Evolutionary conservation across 805 yeast species (phyloP), one percentile per base, ranked within the genome.

Genomic region (Kodamaea fukazawae): DNA sequence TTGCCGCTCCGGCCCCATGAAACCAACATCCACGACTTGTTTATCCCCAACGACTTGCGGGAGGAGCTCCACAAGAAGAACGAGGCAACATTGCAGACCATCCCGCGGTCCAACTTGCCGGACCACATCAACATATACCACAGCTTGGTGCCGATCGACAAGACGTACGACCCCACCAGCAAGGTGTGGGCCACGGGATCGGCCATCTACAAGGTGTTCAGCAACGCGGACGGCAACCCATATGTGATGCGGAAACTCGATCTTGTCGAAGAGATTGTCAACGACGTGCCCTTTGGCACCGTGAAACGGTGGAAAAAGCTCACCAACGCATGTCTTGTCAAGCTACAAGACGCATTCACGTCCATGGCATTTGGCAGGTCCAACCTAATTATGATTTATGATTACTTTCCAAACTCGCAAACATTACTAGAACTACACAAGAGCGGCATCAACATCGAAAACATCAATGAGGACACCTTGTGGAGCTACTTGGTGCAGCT

Each of bases 401-500:
- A 91, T 55, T 93, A 79, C 58, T 86, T 75, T 59, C 97, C 99
- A 16, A 69, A 79, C 44, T 75, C 95, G 1, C 67, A 67, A 40
- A 85, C 95, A 1, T 64, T 91, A 34, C 66, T 70, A 41, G 96
- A 88, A 45, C 70, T 73, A 13, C 93, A 87, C 63, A 64, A 75
- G 32, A 67, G 53, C 40, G 53, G 56, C 53, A 59, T 57, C 29
- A 65, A 61, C 42, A 67, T 72, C 4, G 76, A 71, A 45, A 71
- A 74, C 16, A 67, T 86, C 2, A 79, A 83, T 0, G 89, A 83
- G 54, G 76, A 78, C 7, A 55, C 77, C 8, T 60, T 91, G 33
- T 88, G 97, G 96, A 63, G 67, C 25, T 86, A 88, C 51, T 60
- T 85, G 38, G 73, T 81, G 12, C 98, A 93, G 63, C 61, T 93